Conservation (phyloP, 2,329 filamentous ascomycete genomes). For the Colletotrichum gigasporum region DNA sequence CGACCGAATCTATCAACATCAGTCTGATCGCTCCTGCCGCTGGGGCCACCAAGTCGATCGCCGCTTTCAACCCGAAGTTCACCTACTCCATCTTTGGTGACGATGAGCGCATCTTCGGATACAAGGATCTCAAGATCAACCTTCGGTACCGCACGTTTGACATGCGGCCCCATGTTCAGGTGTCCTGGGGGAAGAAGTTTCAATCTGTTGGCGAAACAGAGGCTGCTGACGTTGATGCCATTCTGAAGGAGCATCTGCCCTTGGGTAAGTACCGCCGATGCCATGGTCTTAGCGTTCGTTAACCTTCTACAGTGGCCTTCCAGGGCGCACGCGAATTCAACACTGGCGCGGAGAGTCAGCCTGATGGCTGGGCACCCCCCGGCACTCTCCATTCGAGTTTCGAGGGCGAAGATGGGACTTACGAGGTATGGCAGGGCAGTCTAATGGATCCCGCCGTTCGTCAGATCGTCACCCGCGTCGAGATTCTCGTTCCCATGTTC, state of each 20-base stretch:
- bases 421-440: constrained; percentile 86
- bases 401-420: constrained; percentile 68
- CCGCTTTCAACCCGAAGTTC: constrained; percentile 83
- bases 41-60: constrained; percentile 63
- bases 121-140: constrained; percentile 81
- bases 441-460: constrained; percentile 76
- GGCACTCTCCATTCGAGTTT: constrained; percentile 76
- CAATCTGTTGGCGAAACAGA: constrained; percentile 72
- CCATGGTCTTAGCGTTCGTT: not conserved
- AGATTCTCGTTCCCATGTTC: constrained; percentile 85
- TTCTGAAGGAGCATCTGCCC: constrained; percentile 74
- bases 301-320: constrained; percentile 67
- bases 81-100: constrained; percentile 95
- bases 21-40: constrained; percentile 64
- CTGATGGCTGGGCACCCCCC: constrained; percentile 72
- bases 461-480: constrained; percentile 80
- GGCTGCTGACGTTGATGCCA: constrained; percentile 73
- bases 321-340: constrained; percentile 71
- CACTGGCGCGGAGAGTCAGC: constrained; percentile 48
- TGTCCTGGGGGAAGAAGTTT: constrained; percentile 78
- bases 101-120: constrained; percentile 91
- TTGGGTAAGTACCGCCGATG: constrained; percentile 57
- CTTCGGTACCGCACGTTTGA: constrained; percentile 75
- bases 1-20: constrained; percentile 71
- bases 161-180: constrained; percentile 79